Evolutionary conservation across 202 grass and related monocot genomes (phyloP), one percentile per base, ranked within the genome.

Genomic region (Zizania palustris): DNA sequence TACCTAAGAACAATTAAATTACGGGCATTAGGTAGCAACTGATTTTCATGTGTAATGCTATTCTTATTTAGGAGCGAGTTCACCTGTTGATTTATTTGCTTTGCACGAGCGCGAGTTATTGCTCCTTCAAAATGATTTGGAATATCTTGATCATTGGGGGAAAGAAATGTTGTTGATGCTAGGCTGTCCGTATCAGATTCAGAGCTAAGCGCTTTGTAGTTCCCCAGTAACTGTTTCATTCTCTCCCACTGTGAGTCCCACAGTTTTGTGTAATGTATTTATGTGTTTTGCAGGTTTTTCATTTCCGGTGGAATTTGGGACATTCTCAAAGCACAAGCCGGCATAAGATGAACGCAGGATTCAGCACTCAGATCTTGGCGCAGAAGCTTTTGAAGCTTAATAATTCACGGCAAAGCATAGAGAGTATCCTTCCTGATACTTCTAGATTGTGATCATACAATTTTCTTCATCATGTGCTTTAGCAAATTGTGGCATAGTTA

Each of bases 331-430:
- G 69, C 58, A 79, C 45, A 83, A 80, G 33, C 39, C 72, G 64
- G 44, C 44, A 73, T 15, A 89, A 77, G 56, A 95, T 92, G 89
- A 89, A 60, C 39, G 65, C 91, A 3, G 91, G 91, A 76, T 98
- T 98, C 79, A 95, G 91, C 70, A 49, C 59, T 63, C 85, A 98
- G 78, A 92, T 90, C 57, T 87, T 98, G 11, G 80, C 80, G 1
- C 91, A 98, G 74, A 98, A 98, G 77, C 91, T 98, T 75, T 53
- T 71, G 3, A 98, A 89, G 64, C 87, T 98, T 72, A 98, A 95
- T 81, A 90, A 80, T 79, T 78, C 87, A 80, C 96, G 94, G 20
- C 96, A 98, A 72, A 98, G 91, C 67, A 98, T 98, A 87, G 89
- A 98, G 85, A 98, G 96, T 98, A 98, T 98, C 96, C 91, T 95